A percentile compares a stretch with the other conserved stretches of the same genome.
These are phyloP conservation scores for Talaromyces sp. DNA, from an alignment of 2,329 filamentous ascomycete species.

Conservation along the genomic window DNA sequence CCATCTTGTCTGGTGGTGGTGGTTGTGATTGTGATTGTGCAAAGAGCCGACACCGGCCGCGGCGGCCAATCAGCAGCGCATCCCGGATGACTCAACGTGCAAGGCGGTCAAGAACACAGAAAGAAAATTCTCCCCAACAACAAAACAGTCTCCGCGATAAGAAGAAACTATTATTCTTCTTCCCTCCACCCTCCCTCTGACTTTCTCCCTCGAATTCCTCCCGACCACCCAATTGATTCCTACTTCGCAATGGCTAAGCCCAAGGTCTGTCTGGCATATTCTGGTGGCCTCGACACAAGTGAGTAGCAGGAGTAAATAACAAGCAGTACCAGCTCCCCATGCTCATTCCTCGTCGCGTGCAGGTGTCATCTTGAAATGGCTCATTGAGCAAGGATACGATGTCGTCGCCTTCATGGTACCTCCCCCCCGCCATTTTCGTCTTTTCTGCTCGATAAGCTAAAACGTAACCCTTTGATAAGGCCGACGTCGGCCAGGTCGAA, in stretches of 20 bases:
- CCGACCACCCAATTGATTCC: background rate
- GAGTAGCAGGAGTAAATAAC: conserved; percentile 17
- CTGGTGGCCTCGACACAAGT: conserved; percentile 41
- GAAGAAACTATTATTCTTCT: background rate
- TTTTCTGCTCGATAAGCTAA: background rate
- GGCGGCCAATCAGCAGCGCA: background rate
- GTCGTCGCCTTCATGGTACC: conserved; percentile 55
- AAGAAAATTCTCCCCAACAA: conserved; percentile 12
- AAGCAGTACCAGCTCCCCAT: background rate
- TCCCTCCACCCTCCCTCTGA: background rate
- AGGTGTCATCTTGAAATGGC: conserved; percentile 32
- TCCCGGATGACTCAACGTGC: background rate
- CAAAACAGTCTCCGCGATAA: background rate
- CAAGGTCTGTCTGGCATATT: conserved; percentile 19
- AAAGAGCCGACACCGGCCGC: background rate
- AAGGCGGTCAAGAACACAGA: conserved; percentile 1
- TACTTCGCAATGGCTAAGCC: conserved; percentile 12
- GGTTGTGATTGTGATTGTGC: too few species aligned
- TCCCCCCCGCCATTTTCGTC: background rate
- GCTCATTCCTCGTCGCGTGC: conserved; percentile 15
- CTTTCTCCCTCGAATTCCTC: background rate
- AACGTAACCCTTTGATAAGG: conserved; percentile 26
- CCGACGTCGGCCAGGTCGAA: conserved; percentile 63
- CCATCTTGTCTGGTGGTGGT: too few species aligned
- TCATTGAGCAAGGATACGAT: conserved; percentile 50